These are phyloP conservation scores for Suzukiozyma palmioleophila DNA, from an alignment of 1,139 yeast genomes.

Conservation along the genomic window DNA sequence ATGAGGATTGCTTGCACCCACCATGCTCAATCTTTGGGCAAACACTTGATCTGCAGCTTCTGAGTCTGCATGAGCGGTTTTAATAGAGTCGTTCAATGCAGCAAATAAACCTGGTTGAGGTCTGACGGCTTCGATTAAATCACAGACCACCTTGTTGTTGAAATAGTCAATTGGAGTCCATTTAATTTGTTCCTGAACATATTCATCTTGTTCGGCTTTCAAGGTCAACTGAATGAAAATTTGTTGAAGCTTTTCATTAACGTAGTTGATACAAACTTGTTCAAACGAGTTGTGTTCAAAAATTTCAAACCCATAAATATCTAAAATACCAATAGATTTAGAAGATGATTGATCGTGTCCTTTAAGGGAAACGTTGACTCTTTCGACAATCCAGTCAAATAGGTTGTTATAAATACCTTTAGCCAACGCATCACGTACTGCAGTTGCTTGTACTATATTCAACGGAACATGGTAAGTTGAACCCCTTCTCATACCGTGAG, in stretches of 20 bases:
- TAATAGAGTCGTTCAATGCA: constrained; percentile 93
- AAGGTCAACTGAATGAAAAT: constrained; percentile 92
- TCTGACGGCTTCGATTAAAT: constrained; percentile 86
- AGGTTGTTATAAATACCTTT: constrained; percentile 90
- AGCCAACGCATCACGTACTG: constrained; percentile 93
- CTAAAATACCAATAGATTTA: constrained; percentile 84
- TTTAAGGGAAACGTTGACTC: constrained; percentile 70
- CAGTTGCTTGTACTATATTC: constrained; percentile 86
- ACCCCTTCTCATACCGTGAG: constrained; percentile 84
- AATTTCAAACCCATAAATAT: constrained; percentile 97
- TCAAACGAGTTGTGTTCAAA: constrained; percentile 96
- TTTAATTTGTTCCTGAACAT: constrained; percentile 88
- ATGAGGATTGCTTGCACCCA: constrained; percentile 72
- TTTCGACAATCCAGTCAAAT: constrained; percentile 96
- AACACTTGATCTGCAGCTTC: constrained; percentile 96
- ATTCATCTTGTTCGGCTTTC: constrained; percentile 96
- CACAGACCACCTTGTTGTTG: constrained; percentile 96
- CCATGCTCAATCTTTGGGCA: constrained; percentile 85
- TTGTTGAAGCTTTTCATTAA: constrained; percentile 95
- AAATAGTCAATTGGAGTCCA: constrained; percentile 98
- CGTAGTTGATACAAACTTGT: constrained; percentile 95
- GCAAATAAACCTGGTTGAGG: constrained; percentile 95
- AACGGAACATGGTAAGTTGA: constrained; percentile 93
- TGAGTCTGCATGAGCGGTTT: constrained; percentile 98
- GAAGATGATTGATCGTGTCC: constrained; percentile 41